phyloP scores from a whole-genome alignment of 1,139 yeast genomes.

The Insectozyma bohioensis region DNA sequence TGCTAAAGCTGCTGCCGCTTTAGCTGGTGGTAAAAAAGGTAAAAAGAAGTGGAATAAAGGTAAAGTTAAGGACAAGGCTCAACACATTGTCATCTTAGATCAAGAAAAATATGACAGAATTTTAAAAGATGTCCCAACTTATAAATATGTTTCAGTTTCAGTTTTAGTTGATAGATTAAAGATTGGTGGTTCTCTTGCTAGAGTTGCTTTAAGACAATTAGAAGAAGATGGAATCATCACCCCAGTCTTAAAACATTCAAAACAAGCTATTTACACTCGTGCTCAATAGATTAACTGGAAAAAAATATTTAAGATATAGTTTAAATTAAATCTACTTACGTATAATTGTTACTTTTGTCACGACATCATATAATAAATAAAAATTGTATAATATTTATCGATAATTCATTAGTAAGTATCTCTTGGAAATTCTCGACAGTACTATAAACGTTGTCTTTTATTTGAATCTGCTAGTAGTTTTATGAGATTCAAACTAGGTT shows the following conservation, averaged over 20 bases:
- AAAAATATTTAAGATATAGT: no score
- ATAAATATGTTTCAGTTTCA: conserved; percentile 97
- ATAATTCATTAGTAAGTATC: no score
- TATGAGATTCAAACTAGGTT: no score
- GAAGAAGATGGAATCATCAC: conserved; percentile 94
- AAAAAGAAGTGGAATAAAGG: conserved; percentile 99
- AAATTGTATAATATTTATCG: conserved; percentile 6
- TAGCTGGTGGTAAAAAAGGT: conserved; percentile 99
- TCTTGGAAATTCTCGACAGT: no score
- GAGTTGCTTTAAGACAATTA: conserved; percentile 95
- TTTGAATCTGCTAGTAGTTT: no score
- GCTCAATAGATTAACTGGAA: conserved; percentile 47
- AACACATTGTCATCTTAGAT: conserved; percentile 95
- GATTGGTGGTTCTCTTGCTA: conserved; percentile 98
- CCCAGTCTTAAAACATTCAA: conserved; percentile 93
- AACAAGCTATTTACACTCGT: conserved; percentile 95
- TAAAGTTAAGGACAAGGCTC: conserved; percentile 99
- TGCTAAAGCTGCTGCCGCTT: conserved; percentile 99
- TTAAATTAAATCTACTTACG: conserved; percentile 5
- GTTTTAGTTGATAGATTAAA: conserved; percentile 98
- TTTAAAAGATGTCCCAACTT: conserved; percentile 98
- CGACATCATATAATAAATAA: conserved; percentile 11
- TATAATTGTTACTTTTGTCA: conserved; percentile 5
- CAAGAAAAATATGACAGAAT: conserved; percentile 99
- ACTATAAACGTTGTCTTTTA: no score